Conservation (phyloP, 1,284 basidiomycete species). For the Ceratobasidium sp. region DNA sequence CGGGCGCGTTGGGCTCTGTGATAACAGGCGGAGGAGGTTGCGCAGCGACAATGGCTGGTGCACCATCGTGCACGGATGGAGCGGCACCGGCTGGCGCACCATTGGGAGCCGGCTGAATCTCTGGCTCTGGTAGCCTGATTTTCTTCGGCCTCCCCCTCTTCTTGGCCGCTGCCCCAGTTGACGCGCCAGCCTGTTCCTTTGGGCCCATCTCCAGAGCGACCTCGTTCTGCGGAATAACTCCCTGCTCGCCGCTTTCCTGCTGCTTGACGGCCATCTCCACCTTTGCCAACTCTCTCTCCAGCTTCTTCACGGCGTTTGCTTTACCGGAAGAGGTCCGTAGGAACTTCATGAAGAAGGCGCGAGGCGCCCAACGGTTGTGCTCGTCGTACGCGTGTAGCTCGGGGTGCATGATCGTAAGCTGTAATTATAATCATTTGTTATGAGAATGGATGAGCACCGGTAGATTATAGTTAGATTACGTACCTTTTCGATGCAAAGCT, state of each 20-base stretch:
- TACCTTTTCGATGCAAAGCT: neutral
- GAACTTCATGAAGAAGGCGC: neutral
- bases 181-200: too few relatives aligned
- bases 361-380: neutral
- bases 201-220: too few relatives aligned
- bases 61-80: neutral
- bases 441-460: neutral
- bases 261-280: too few relatives aligned
- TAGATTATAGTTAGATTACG: too few relatives aligned
- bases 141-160: conserved; percentile 2
- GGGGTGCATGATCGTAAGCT: neutral
- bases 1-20: neutral
- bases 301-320: neutral
- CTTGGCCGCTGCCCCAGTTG: neutral
- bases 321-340: neutral
- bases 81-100: neutral
- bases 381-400: neutral
- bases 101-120: neutral
- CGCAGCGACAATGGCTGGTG: neutral
- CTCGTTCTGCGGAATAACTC: too few relatives aligned
- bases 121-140: neutral
- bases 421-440: neutral
- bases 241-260: too few relatives aligned
- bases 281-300: neutral
- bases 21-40: neutral